Evolutionary conservation across 1,284 basidiomycete species (phyloP).

Genomic region (Ceratobasidium theobromae): DNA sequence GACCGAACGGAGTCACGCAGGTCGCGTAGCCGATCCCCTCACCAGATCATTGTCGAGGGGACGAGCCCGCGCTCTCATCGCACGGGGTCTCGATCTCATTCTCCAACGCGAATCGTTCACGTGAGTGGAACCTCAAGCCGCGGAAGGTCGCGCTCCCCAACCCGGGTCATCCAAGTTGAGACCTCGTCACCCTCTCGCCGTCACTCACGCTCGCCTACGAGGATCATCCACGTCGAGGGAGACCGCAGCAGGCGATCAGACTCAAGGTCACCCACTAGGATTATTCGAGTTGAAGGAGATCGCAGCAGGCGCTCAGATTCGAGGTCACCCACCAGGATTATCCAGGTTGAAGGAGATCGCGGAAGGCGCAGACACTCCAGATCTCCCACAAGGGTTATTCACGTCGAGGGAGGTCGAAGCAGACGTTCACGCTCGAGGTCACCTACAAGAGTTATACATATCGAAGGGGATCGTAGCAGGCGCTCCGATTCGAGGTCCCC

Average conservation of each 20-base stretch:
- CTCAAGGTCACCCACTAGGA: neutral
- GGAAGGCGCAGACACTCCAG: neutral
- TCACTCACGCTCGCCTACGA: neutral
- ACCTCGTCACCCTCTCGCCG: neutral
- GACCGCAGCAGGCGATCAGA: neutral
- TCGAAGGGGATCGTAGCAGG: neutral
- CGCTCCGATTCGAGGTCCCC: neutral
- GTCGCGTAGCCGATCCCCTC: constrained; percentile 2
- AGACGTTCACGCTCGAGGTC: neutral
- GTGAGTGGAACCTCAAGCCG: neutral
- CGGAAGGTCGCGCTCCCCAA: constrained; percentile 14
- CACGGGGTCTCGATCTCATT: neutral
- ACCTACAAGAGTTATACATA: neutral
- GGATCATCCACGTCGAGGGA: neutral
- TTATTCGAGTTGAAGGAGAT: neutral
- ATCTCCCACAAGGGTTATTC: neutral
- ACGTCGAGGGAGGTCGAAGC: neutral
- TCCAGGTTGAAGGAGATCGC: neutral
- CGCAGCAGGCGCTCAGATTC: neutral
- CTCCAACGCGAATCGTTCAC: neutral
- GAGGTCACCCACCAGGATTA: neutral
- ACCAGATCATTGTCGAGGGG: neutral
- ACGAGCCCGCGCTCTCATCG: neutral
- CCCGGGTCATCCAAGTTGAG: constrained; percentile 12
- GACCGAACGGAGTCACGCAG: neutral